Base-by-base conservation (phyloP, 23 red algal genomes). In the Agarophyton chilense region DNA sequence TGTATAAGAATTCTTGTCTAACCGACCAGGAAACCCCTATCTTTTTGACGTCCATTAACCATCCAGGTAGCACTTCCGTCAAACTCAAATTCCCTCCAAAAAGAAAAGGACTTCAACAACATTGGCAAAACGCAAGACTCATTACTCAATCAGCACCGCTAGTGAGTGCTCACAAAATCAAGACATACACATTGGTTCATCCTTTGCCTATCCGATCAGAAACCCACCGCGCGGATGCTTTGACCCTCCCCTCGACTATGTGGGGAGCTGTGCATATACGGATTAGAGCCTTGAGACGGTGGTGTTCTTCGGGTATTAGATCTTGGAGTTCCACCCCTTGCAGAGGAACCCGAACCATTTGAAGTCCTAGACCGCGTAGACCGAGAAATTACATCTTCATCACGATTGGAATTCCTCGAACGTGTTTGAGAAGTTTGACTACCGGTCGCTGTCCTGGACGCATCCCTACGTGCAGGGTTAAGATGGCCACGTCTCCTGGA, bases 321-420 rank as follows among this genome's bases (percentile, higher is more conserved):
- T 31, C 82, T 60, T 41, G 63, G 82, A 54, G 82, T 45, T 26
- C 82, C 82, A 42, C 82, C 52, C 17, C 78, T 44, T 13, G 56
- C 19, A 26, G 78, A 61, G 33, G 68, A 74, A 29, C 41, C 82
- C 7, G 82, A 87, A 72, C 64, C 82, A 26, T 87, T 47, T 39
- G 82, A 87, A 28, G 82, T 53, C 45, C 82, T 72, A 16, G 82
- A 73, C 26, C 35, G 31, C 61, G 66, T 57, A 1, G 82, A 87
- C 6, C 62, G 62, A 12, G 51, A 55, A 40, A 61, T 22, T 6
- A 80, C 35, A 25, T 80, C 77, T 38, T 80, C 77, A 80, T 80
- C 77, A 5, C 46, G 34, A 29, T 74, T 43, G 4, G 77, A 80
- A n/a, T 50, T 56, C 58, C 77, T 55, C 9, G 77, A 80, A 25